A percentile compares a stretch with the other conserved stretches of the same genome.
Conservation (phyloP, 2,329 filamentous ascomycete genomes). For the Fusarium pininemorale region DNA sequence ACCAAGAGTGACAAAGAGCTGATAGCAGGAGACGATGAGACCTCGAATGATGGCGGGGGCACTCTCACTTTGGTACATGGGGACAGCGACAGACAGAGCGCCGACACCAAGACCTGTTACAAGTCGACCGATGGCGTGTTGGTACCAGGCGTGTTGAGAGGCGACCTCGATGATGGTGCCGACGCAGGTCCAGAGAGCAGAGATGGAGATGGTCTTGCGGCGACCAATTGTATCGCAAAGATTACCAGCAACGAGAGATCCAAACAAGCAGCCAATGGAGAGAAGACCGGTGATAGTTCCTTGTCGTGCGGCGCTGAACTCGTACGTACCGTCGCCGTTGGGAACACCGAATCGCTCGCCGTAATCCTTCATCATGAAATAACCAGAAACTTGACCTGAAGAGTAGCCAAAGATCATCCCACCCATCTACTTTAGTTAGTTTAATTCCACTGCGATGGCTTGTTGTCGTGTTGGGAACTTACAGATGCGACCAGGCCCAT, state of each 20-base stretch:
- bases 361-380: constrained; percentile 69
- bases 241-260: constrained; percentile 66
- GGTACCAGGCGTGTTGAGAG: constrained; percentile 65
- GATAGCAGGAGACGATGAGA: constrained; percentile 70
- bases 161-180: constrained; percentile 72
- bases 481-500: constrained; percentile 60
- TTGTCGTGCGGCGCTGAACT: constrained; percentile 67
- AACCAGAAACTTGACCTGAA: constrained; percentile 69
- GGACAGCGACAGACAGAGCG: constrained; percentile 69
- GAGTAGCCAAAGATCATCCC: constrained; percentile 67
- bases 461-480: neutral
- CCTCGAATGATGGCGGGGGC: constrained; percentile 72
- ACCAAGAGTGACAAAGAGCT: constrained; percentile 75
- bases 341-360: constrained; percentile 61
- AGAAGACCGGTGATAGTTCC: constrained; percentile 71
- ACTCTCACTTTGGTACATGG: constrained; percentile 75
- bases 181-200: constrained; percentile 69
- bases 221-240: constrained; percentile 71
- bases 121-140: constrained; percentile 71
- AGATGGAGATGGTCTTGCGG: constrained; percentile 68
- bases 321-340: constrained; percentile 49
- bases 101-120: constrained; percentile 75
- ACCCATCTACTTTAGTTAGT: constrained; percentile 45
- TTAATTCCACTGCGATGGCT: neutral
- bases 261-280: constrained; percentile 67